Evolutionary conservation across 1,139 yeast genomes (phyloP).

Genomic region (Yamadazyma spencermartinsiae): DNA sequence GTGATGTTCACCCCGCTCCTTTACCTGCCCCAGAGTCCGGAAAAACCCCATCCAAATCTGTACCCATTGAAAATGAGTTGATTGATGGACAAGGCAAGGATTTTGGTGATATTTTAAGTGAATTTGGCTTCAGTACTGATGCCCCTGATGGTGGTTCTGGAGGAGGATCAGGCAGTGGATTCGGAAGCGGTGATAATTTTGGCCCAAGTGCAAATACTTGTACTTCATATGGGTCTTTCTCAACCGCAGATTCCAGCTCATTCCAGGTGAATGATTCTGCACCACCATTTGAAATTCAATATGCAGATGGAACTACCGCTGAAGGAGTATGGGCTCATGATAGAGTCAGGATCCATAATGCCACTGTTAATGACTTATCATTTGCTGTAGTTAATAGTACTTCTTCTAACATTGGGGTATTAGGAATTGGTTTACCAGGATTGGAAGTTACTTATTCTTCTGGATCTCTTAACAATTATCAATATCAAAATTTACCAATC

Average conservation of each 20-base stretch:
- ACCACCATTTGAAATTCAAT: conserved; percentile 43
- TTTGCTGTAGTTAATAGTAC: conserved; percentile 51
- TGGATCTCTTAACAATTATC: conserved; percentile 12
- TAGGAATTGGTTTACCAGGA: conserved; percentile 41
- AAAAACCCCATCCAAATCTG: conserved; percentile 6
- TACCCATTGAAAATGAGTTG: background rate
- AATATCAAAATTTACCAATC: conserved; percentile 33
- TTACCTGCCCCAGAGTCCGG: background rate
- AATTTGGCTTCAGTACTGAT: conserved; percentile 8
- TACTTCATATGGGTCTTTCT: conserved; percentile 41
- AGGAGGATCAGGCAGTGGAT: conserved; percentile 6
- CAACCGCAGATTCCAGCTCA: conserved; percentile 32
- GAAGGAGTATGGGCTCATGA: conserved; percentile 61
- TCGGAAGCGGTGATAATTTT: conserved; percentile 8
- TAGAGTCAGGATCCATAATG: conserved; percentile 33
- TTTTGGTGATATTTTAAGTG: conserved; percentile 12
- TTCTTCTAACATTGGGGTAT: conserved; percentile 43
- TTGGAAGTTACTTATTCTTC: conserved; percentile 21
- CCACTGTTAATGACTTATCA: conserved; percentile 37
- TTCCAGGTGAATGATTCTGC: conserved; percentile 36
- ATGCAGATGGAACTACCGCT: conserved; percentile 48
- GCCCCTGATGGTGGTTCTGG: conserved; percentile 6
- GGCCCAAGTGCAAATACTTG: conserved; percentile 25
- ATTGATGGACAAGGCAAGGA: conserved; percentile 10
- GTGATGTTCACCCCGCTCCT: conserved; percentile 5